phyloP scores from a whole-genome alignment of 179 eudicot genomes.

The Actinidia polygama region DNA sequence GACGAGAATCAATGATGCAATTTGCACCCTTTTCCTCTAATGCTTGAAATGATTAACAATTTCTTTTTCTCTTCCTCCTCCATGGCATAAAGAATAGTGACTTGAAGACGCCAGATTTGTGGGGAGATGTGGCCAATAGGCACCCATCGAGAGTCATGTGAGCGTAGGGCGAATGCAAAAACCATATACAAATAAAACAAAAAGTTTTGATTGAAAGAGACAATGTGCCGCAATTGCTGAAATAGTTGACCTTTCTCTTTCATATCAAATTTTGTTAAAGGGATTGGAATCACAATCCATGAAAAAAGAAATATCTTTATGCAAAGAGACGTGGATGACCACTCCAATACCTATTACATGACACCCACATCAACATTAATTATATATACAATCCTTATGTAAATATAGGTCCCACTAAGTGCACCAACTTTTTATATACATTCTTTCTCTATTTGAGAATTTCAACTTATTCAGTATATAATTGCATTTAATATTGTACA shows the following conservation, averaged over 20 bases:
- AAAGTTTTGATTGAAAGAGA: neutral
- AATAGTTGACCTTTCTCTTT: slow-evolving; percentile 3
- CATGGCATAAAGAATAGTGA: neutral
- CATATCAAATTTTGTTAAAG: slow-evolving; percentile 4
- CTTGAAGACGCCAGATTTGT: neutral
- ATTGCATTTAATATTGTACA: too few species aligned
- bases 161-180: neutral
- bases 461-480: too few species aligned
- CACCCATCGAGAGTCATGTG: neutral
- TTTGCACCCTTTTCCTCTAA: too few species aligned
- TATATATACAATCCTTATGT: neutral
- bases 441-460: too few species aligned
- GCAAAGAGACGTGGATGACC: slow-evolving; percentile 19
- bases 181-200: neutral
- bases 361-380: neutral
- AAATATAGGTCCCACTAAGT: slow-evolving; percentile 1
- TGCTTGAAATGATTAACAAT: neutral
- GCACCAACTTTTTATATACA: neutral
- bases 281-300: slow-evolving; percentile 20
- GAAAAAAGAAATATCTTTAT: neutral
- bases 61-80: neutral
- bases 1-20: too few species aligned
- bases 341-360: slow-evolving; percentile 5
- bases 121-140: neutral
- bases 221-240: slow-evolving; percentile 26